Evolutionary conservation across 1,284 basidiomycete genomes (phyloP).

Genomic region (Cryptococcus wingfieldii): DNA sequence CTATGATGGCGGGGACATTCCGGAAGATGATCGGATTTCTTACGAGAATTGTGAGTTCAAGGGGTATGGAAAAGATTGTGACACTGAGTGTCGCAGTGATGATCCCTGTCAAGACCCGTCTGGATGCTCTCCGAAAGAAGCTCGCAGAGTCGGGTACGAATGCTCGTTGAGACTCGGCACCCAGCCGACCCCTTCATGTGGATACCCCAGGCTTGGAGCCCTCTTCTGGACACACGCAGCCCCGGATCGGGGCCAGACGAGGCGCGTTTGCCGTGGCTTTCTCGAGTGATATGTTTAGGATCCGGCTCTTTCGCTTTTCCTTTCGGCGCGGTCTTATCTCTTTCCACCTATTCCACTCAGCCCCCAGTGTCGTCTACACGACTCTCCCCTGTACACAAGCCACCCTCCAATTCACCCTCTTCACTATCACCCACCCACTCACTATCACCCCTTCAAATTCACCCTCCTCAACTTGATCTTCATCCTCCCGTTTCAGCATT

Average conservation of each 20-base stretch:
- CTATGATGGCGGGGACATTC: conserved; percentile 73
- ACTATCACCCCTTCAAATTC: neutral
- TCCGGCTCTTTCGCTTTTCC: neutral
- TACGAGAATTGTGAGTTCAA: conserved; percentile 70
- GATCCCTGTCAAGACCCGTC: conserved; percentile 20
- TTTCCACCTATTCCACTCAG: neutral
- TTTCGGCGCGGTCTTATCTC: neutral
- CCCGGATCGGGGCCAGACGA: neutral
- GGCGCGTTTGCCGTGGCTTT: neutral
- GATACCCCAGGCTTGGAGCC: neutral
- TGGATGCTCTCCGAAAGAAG: conserved; percentile 26
- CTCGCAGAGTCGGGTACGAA: conserved; percentile 12
- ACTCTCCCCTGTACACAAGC: neutral
- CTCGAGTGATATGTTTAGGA: neutral
- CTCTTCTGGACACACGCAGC: neutral
- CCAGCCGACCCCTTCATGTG: neutral
- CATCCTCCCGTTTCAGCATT: neutral
- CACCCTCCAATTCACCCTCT: neutral
- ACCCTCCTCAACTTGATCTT: neutral
- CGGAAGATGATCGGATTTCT: conserved; percentile 75
- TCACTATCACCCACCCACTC: neutral
- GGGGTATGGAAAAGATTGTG: neutral
- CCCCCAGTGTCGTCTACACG: neutral
- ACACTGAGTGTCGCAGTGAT: conserved; percentile 19
- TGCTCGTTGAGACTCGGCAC: neutral